Percentiles rank a stretch among this genome's conserved stretches.
Conservation (phyloP, 192 early-diverging fungal species). For the Endogone sp. region DNA sequence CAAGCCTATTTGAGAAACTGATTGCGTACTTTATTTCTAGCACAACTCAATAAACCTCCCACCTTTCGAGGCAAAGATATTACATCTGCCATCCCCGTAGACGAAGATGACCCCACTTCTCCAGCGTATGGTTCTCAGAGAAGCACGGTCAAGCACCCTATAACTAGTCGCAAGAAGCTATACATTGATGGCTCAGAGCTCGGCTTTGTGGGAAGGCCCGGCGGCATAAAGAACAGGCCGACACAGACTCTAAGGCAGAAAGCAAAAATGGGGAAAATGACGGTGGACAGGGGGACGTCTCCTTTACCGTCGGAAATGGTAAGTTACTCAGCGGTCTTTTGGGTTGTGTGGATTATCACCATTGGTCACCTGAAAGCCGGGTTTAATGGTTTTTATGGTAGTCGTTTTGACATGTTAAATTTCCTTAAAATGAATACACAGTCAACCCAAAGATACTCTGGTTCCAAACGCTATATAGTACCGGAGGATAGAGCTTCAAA, state of each 20-base stretch:
- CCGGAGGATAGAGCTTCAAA: not conserved
- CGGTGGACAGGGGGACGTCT: not conserved
- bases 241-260: not conserved
- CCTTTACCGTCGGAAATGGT: not conserved
- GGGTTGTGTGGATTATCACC: not conserved
- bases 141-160: not conserved
- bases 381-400: not conserved
- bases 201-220: not conserved
- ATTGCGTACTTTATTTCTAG: not conserved
- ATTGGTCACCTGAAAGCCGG: not conserved
- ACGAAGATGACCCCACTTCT: not conserved
- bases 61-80: not conserved
- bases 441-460: not conserved
- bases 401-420: not conserved
- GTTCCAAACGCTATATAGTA: not conserved
- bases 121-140: not conserved
- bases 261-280: not conserved
- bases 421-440: not conserved
- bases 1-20: not conserved
- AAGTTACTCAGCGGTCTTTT: not conserved
- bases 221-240: not conserved
- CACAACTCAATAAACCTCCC: not conserved
- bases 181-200: not conserved
- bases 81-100: not conserved
- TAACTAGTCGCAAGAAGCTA: not conserved